Base-by-base conservation (phyloP, 202 grass and related monocot genomes). In the Schoenoplectus tabernaemontani region DNA sequence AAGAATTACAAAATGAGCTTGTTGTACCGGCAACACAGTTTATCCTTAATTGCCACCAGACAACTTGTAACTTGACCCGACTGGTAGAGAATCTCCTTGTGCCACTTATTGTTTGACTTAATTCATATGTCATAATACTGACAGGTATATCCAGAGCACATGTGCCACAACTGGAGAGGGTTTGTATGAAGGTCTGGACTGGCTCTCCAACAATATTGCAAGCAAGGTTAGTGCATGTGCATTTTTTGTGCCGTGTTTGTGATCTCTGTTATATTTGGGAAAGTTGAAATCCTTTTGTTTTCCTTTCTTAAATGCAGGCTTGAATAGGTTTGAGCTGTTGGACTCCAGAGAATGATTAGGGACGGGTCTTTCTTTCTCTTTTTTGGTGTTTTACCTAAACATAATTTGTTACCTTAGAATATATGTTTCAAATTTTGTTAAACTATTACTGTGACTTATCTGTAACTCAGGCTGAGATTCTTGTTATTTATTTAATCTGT, bases 81-180 rank as follows among this genome's bases (percentile, higher is more conserved):
- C 68, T 50, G 5, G 26, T 75, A 56, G n/a, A 30, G 3, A n/a
- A 19, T 19, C 48, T 15, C 17, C 24, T 5, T 9, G 28, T 75
- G 47, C 54, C 36, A 50, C 50, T 28, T 13, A 48, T 72, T 5
- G 28, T 50, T 28, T 15, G 13, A 50, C 42, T 72, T 30, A 17
- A 48, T 65, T 65, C 28, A n/a, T 23, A 13, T 62, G 20, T 62
- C 37, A 28, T 83, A 24, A 15, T 33, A 74, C 64, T 76, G 28
- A 70, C 34, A 86, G 85, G 78, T 86, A 86, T 47, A 86, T 86
- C 22, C 85, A 86, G 80, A 86, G 85, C 72, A 86, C 85, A 22
- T 86, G 85, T 61, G 85, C 85, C 19, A 86, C 85, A 47, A 60
- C 85, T 12, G 85, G 85, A 15, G 79, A 86, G 78, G 85, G 85